Evolutionary conservation across 2,329 filamentous ascomycete species (phyloP), one percentile per base, ranked within the genome.

Genomic region (Fusarium caatingaense): DNA sequence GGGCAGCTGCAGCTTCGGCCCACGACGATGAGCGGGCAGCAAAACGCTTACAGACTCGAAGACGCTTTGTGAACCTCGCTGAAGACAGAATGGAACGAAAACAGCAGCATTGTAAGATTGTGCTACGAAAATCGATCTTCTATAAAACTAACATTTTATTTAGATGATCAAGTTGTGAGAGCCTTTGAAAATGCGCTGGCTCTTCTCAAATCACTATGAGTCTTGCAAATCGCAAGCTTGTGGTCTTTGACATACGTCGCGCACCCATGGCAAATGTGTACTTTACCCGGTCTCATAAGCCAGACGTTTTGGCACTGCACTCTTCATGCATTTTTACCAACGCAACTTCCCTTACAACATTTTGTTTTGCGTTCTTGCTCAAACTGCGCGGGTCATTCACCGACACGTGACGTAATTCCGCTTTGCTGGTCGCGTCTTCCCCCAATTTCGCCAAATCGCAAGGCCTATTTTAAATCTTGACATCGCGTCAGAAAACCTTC

Each of bases 31-130:
- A 91, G 63, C 88, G 94, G 59, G 92, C 92, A 25, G 85, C 89
- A 68, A 95, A 95, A 79, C 89, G 94, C 58, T 85, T 97, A 47
- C 92, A 91, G 76, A 98, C 94, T 4, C 89, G 94, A 66, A 89
- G 91, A 77, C 85, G 89, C 65, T 92, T 91, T 77, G 93, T 97
- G 30, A 88, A 91, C 66, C 84, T 93, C 45, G 88, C 91, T 0
- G 94, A 97, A 77, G 83, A 88, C 41, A 87, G 85, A 27, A 84
- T 97, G 60, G 88, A 89, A 56, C 86, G 91, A 71, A 96, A 92
- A 77, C 91, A 94, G 76, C 85, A 90, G 65, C 94, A 97, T 74
- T 93, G 94, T 97, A 82, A 82, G 92, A 81, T 56, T 12, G 13
- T 8, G 10, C 13, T 28, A 6, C 25, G 12, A 28, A 11, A 27